Evolutionary conservation across 768 basidiomycete genomes (phyloP), one percentile per base, ranked within the genome.

Genomic region (Porphyrellus cyaneotinctus): DNA sequence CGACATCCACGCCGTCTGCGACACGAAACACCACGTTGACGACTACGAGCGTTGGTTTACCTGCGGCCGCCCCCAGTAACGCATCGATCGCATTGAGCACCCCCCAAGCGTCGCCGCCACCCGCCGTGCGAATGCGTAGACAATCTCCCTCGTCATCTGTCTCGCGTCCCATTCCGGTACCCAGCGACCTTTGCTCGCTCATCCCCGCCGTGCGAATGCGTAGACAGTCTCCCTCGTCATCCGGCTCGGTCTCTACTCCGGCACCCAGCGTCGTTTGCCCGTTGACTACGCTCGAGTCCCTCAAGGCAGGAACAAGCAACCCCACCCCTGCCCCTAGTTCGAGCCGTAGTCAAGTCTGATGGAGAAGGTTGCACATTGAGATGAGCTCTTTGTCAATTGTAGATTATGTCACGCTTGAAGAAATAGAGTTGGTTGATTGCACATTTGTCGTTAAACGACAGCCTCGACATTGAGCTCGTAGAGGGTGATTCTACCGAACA

Each of bases 401-500:
- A 62, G 39, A 43, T 54, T 31, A 48, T 60, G 58, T 57, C 43
- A 15, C 37, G 12, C 15, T 38, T 54, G n/a, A 53, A 20, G 43
- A 55, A 65, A 66, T 67, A 52, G 51, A 67, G 47, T 44, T 58
- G 62, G 62, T 65, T 64, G 59, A 54, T 59, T 64, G 62, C 37
- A 66, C 49, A 3, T 41, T n/a, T 49, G 9, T 28, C 20, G 23
- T 37, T 37, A 42, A 28, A 54, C 35, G 20, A 49, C 20, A 2
- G 71, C 72, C 50, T 74, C 52, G 28, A 76, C 28, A 38, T 58
- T 64, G 33, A 90, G 61, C 63, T 89, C 84, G 63, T 91, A 91
- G 37, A 91, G 64, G 9, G 81, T 88, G 39, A 91, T 77, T 67
- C 89, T 78, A 48, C 90, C 90, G 63, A 91, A 92, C 62, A 91